Evolutionary conservation across 1,284 basidiomycete species (phyloP).

Genomic region (Ganoderma sinense): DNA sequence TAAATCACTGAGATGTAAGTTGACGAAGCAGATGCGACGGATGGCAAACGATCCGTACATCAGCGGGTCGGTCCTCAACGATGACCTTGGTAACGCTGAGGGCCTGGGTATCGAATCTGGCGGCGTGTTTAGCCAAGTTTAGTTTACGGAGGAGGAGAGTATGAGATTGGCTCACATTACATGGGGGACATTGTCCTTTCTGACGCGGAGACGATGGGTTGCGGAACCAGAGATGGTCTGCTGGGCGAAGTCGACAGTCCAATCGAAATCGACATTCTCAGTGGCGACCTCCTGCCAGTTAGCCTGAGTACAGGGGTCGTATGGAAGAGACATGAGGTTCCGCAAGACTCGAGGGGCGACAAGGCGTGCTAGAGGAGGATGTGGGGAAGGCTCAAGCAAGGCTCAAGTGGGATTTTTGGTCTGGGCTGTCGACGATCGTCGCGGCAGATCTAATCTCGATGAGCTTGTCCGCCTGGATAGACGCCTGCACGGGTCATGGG

Average conservation of each 20-base stretch:
- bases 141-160: background rate
- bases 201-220: conserved; percentile 69
- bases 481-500: background rate
- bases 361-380: background rate
- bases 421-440: background rate
- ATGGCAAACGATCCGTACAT: conserved; percentile 46
- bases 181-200: conserved; percentile 66
- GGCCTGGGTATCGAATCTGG: conserved; percentile 79
- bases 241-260: conserved; percentile 82
- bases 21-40: background rate
- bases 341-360: background rate
- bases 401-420: background rate
- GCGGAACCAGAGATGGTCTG: conserved; percentile 79
- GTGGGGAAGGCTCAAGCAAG: background rate
- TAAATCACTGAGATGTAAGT: conserved; percentile 32
- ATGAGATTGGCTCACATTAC: conserved; percentile 56
- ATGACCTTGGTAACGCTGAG: conserved; percentile 70
- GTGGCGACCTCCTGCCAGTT: conserved; percentile 80
- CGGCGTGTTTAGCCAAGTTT: background rate
- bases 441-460: conserved; percentile 7
- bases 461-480: background rate
- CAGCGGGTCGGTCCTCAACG: conserved; percentile 58
- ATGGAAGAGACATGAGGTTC: conserved; percentile 16
- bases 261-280: conserved; percentile 79
- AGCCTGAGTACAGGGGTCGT: conserved; percentile 80